Evolutionary conservation across 345 rosid species (phyloP).

Genomic region (Moringa oleifera): DNA sequence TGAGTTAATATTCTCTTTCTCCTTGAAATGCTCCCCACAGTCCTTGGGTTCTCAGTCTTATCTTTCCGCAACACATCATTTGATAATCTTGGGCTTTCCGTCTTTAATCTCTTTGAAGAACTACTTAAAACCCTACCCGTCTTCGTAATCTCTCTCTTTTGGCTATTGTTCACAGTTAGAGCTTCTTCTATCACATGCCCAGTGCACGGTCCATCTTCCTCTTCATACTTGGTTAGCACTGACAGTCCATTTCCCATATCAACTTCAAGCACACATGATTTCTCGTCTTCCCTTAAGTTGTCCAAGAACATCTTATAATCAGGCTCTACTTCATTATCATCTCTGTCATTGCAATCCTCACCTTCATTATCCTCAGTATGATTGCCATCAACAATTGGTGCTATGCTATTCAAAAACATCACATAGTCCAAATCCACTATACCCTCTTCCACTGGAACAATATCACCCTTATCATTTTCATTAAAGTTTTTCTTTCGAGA

Average conservation of each 20-base stretch:
- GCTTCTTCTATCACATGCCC: background rate
- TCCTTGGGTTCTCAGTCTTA: background rate
- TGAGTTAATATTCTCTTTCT: background rate
- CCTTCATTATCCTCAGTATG: slow-evolving; percentile 3
- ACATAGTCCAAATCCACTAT: slow-evolving; percentile 12
- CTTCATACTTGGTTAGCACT: slow-evolving; percentile 20
- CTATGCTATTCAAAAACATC: slow-evolving; percentile 4
- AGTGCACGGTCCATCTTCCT: background rate
- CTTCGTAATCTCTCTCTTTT: slow-evolving; percentile 2
- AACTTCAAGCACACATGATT: slow-evolving; percentile 25
- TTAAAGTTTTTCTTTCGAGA: background rate
- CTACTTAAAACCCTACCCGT: slow-evolving; percentile 3
- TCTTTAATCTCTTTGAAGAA: slow-evolving; percentile 16
- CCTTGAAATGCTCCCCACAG: background rate
- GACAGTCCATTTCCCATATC: slow-evolving; percentile 11
- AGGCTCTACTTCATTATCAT: slow-evolving; percentile 21
- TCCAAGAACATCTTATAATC: slow-evolving; percentile 32
- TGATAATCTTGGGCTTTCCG: slow-evolving; percentile 3
- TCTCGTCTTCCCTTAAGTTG: slow-evolving; percentile 25
- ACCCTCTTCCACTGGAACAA: slow-evolving; percentile 8
- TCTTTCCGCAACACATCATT: slow-evolving; percentile 1
- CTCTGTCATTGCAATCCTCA: slow-evolving; percentile 4
- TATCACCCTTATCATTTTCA: background rate
- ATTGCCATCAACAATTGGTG: background rate
- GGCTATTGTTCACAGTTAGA: background rate